Evolutionary conservation across 2,329 filamentous ascomycete species (phyloP), one percentile per base, ranked within the genome.

Genomic region (Fusarium sp.): DNA sequence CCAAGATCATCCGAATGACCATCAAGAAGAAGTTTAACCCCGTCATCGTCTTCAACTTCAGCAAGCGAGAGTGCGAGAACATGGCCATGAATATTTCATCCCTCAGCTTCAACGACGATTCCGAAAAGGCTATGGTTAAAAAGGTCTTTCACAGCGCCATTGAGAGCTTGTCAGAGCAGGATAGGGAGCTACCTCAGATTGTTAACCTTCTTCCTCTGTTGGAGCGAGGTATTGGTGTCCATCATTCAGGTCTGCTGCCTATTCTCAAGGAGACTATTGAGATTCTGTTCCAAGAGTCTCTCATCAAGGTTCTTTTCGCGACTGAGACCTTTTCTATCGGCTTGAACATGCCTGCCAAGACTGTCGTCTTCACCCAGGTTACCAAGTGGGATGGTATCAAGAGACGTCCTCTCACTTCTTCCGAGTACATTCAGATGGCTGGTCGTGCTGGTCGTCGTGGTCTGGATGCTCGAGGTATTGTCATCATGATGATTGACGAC

Each of bases 401-500:
- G 64, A 87, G 89, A 73, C 88, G 95, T 69, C 96, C 94, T 81
- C 87, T 98, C 18, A 97, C 94, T 0, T 93, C 93, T 2, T 97
- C 93, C 10, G 96, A 99, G 76, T 99, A 98, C 80, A 93, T 99
- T 57, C 96, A 99, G 78, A 99, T 99, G 96, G 97, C 96, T 58
- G 96, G 96, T 67, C 92, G 96, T 81, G 96, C 96, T 64, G 96
- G 96, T 77, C 92, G 96, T 86, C 90, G 96, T 88, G 96, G 96
- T 81, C 91, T 99, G 59, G 96, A 99, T 82, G 94, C 97, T 68
- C 91, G 96, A 71, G 96, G 96, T 86, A 96, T 98, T 73, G 96
- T 99, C 73, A 98, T 99, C 79, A 98, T 99, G 93, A 98, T 99
- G 95, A 92, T 99, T 67, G 91, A 96, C 76, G 92, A 96, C 79